phyloP scores from a whole-genome alignment of 2,329 filamentous ascomycete species.

The Aspergillus flavus region DNA sequence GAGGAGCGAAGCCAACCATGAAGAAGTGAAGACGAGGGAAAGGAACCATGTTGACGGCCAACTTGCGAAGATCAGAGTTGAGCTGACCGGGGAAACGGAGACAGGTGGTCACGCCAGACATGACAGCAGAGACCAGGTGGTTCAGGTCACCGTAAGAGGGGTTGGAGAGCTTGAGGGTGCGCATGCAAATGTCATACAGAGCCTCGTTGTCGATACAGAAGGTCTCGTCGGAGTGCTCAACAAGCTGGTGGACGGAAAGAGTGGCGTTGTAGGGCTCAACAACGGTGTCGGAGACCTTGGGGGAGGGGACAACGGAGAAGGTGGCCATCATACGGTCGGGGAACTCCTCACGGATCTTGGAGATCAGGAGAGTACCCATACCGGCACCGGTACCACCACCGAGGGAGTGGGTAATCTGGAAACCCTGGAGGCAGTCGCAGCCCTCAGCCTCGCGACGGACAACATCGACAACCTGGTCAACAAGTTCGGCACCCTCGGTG shows the following conservation, averaged over 20 bases:
- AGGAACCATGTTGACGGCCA: slow-evolving; percentile 99
- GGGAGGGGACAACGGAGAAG: slow-evolving; percentile 97
- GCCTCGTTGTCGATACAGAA: slow-evolving; percentile 99
- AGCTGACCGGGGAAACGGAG: slow-evolving; percentile 99
- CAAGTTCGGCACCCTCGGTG: slow-evolving; percentile 98
- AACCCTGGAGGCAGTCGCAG: slow-evolving; percentile 99
- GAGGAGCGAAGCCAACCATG: slow-evolving; percentile 99
- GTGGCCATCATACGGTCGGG: slow-evolving; percentile 99
- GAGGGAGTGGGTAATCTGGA: slow-evolving; percentile 99
- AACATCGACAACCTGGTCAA: slow-evolving; percentile 97
- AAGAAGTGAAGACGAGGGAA: slow-evolving; percentile 99
- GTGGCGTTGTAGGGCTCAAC: slow-evolving; percentile 99
- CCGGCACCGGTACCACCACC: slow-evolving; percentile 99
- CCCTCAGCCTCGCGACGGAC: slow-evolving; percentile 98
- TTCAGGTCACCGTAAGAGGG: slow-evolving; percentile 99
- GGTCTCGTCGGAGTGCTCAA: slow-evolving; percentile 99
- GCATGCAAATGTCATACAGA: slow-evolving; percentile 99
- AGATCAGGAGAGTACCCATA: slow-evolving; percentile 99
- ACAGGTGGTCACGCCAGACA: slow-evolving; percentile 98
- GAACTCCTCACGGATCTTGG: slow-evolving; percentile 99
- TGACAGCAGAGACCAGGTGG: slow-evolving; percentile 98
- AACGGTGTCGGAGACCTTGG: slow-evolving; percentile 99
- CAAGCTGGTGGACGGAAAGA: slow-evolving; percentile 96
- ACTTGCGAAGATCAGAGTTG: slow-evolving; percentile 99
- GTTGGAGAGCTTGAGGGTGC: slow-evolving; percentile 97